phyloP scores from a whole-genome alignment of 2,329 filamentous ascomycete genomes.

The Exutisphaerella laricina region DNA sequence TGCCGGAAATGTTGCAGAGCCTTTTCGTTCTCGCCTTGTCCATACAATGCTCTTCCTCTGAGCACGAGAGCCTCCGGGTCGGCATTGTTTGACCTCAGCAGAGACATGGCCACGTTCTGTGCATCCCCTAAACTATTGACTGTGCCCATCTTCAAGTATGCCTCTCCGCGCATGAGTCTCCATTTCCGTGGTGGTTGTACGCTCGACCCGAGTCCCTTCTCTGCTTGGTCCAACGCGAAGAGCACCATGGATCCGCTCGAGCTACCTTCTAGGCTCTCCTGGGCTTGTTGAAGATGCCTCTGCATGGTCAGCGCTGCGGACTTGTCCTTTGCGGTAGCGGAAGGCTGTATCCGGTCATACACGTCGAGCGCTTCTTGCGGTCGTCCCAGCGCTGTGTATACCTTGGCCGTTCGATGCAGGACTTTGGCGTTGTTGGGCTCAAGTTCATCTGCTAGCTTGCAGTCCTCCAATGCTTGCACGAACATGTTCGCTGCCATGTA shows the following conservation, averaged over 20 bases:
- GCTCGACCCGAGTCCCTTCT: constrained; percentile 68
- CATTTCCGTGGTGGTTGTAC: constrained; percentile 83
- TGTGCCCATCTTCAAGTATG: constrained; percentile 86
- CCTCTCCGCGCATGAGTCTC: constrained; percentile 87
- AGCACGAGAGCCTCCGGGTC: constrained; percentile 92
- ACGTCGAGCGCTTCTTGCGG: constrained; percentile 81
- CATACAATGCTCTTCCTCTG: constrained; percentile 79
- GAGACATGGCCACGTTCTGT: constrained; percentile 82
- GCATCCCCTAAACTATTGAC: constrained; percentile 85
- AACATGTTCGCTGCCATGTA: constrained; percentile 84
- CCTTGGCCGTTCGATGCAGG: constrained; percentile 76
- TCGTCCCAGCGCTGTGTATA: constrained; percentile 80
- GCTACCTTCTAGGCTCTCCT: constrained; percentile 67
- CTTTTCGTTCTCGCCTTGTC: constrained; percentile 91
- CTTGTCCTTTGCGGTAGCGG: constrained; percentile 78
- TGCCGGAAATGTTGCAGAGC: constrained; percentile 88
- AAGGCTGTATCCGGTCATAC: constrained; percentile 72
- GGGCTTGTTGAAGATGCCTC: constrained; percentile 71
- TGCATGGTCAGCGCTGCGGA: constrained; percentile 79
- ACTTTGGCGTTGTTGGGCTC: constrained; percentile 86
- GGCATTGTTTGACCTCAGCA: constrained; percentile 79
- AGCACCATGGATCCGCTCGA: constrained; percentile 85
- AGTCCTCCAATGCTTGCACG: constrained; percentile 77
- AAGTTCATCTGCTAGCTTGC: constrained; percentile 71
- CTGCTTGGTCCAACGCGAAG: constrained; percentile 85